A percentile compares a stretch with the other conserved stretches of the same genome.
Evolutionary conservation across 2,329 filamentous ascomycete genomes (phyloP).

Genomic region (Penicillium concentricum): DNA sequence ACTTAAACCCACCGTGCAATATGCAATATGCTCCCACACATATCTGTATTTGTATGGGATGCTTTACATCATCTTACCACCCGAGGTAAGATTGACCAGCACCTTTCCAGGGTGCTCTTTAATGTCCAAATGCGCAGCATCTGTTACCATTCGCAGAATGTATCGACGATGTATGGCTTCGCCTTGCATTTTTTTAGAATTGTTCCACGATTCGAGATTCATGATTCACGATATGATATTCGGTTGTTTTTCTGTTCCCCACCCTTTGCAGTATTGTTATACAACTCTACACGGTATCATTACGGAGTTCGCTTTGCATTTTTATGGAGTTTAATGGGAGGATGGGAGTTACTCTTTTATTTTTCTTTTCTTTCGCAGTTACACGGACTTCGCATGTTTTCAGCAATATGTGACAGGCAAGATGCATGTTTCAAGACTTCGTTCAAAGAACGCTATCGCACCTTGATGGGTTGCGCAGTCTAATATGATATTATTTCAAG

Average conservation of each 20-base stretch:
- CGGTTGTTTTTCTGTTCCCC: constrained; percentile 15
- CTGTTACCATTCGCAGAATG: constrained; percentile 19
- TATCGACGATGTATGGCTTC: constrained; percentile 18
- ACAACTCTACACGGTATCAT: constrained; percentile 12
- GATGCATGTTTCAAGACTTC: constrained; percentile 21
- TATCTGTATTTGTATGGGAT: neutral
- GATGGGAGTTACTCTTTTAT: neutral
- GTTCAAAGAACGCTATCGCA: constrained; percentile 3
- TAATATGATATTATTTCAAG: constrained; percentile 13
- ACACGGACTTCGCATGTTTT: constrained; percentile 10
- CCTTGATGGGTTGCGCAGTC: constrained; percentile 5
- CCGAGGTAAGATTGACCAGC: neutral
- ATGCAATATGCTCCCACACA: neutral
- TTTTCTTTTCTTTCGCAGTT: constrained; percentile 2
- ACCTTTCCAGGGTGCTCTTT: neutral
- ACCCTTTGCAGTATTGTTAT: constrained; percentile 15
- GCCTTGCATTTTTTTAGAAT: constrained; percentile 4
- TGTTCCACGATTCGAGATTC: constrained; percentile 6
- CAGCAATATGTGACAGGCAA: constrained; percentile 23
- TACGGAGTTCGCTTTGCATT: constrained; percentile 10
- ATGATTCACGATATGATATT: constrained; percentile 8
- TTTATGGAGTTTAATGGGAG: constrained; percentile 2
- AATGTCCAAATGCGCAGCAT: constrained; percentile 8
- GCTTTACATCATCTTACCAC: neutral
- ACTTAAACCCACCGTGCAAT: constrained; percentile 14